Base-by-base conservation (phyloP, 805 yeast species). In the Kregervanrija delftensis region DNA sequence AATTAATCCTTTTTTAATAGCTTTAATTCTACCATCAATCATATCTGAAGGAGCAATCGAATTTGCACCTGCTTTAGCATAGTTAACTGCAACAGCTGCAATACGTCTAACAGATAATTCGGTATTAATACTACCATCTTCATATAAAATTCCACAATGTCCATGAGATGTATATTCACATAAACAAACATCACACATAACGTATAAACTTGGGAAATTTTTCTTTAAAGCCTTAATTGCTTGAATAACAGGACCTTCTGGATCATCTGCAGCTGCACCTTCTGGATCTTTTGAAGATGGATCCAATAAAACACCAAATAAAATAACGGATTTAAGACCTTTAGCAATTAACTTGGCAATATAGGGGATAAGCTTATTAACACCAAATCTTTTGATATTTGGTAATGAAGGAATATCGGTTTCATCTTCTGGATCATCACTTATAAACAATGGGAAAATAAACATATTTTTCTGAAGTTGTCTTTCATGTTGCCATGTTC, bases 101-200 rank as follows among this genome's bases (percentile, higher is more conserved):
- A 93, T 74, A 62, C 99, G 76, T 53, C 79, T 73, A 10, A 86
- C 95, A 11, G 91, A 78, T 43, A 66, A 61, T 44, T 80, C 85
- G 44, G 96, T 75, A 60, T 85, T 83, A 56, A 93, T 77, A 9
- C 86, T 60, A 8, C 98, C 97, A 60, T 89, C 97, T 45, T 86
- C 95, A 49, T 82, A 74, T 43, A 93, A 72, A 12, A 89, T 73
- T 35, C 99, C 99, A 68, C 99, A 93, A 64, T 93, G 99, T n/a
- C 99, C 99, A 58, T 93, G 98, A 45, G 83, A 76, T 8, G 99
- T 93, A 65, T 88, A 93, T 66, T 93, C 99, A 70, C 99, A 93
- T 43, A 93, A 69, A 65, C 99, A 93, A 22, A 91, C 97, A 60
- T 93, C 99, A 59, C 96, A 86, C 76, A 89, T 79, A 51, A 93